Percentiles rank a stretch among this genome's conserved stretches.
Conservation (phyloP, 2,329 filamentous ascomycete genomes). For the Colletotrichum sp. region DNA sequence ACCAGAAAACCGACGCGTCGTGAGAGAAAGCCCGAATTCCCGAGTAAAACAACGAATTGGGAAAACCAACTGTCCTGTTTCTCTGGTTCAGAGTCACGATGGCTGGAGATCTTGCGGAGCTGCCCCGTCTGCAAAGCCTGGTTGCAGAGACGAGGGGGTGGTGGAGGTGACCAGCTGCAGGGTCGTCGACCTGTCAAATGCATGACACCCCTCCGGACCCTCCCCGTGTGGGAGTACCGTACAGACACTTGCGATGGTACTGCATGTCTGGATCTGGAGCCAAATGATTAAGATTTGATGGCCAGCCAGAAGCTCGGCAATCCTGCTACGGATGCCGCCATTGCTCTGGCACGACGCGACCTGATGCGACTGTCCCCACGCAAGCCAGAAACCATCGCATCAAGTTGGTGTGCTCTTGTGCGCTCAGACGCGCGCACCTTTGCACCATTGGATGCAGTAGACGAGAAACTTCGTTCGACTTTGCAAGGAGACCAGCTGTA, state of each 20-base stretch:
- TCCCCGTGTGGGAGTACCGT: background rate
- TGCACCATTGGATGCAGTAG: background rate
- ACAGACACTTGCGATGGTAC: background rate
- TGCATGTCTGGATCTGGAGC: slow-evolving; percentile 1
- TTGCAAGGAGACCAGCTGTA: background rate
- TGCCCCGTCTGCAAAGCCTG: background rate
- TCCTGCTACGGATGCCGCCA: background rate
- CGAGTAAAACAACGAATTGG: background rate
- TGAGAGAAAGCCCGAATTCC: background rate
- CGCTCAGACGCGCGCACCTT: background rate
- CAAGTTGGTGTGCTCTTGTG: slow-evolving; percentile 1
- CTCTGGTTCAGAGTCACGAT: background rate
- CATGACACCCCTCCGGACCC: background rate
- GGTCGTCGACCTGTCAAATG: slow-evolving; percentile 1
- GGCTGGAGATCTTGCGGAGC: background rate
- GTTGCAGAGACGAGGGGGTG: background rate
- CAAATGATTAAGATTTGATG: slow-evolving; percentile 3
- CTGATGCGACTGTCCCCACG: background rate
- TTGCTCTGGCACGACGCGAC: background rate
- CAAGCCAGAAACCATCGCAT: slow-evolving; percentile 3
- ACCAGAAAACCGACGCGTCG: background rate
- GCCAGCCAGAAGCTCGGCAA: background rate
- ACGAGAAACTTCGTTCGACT: background rate
- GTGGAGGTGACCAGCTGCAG: background rate
- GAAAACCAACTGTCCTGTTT: background rate